Evolutionary conservation across 768 basidiomycete species (phyloP), one percentile per base, ranked within the genome.

Genomic region (Basidioascus undulatus): DNA sequence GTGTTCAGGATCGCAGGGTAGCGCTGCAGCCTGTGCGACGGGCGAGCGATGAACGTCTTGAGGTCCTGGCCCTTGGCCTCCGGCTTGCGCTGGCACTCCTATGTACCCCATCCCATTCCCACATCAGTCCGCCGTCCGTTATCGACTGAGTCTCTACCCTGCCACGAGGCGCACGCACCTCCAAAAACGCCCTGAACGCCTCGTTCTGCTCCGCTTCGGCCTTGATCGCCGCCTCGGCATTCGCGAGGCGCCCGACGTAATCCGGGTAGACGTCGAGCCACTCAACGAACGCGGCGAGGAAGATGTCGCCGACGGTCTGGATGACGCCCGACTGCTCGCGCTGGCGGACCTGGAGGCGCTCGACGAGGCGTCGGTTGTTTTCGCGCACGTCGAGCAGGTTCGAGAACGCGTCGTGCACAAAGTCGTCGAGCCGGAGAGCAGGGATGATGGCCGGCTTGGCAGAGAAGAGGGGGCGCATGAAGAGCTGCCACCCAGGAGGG

Each of bases 381-480:
- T 79, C 76, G 15, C 80, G 69, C n/a, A 96, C 62, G 45, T 82
- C 80, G 5, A 78, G 63, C 31, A 89, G 72, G 54, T 92, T 92
- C 37, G 77, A 73, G 47, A 96, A 87, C 3, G 86, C 75, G 26
- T 81, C 76, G 33, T 81, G 77, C 37, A 92, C 73, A 56, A 94
- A 89, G 26, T 75, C 70, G 26, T 80, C 76, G 6, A 89, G 58
- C 6, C 51, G 47, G 25, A 70, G 63, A 19, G 65, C 52, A 4
- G 64, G 58, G 31, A 92, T 72, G 49, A 89, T 76, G 0, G 82
- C 71, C 15, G 81, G 79, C 19, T 80, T 68, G 35, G 72, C 67
- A 15, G 61, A 59, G 15, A 74, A 70, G 24, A 96, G 60, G 3
- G 80, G 78, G 19, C 66, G 65, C 38, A 87, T 67, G 55, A 76